Percentiles rank a stretch among this genome's conserved stretches.
phyloP scores from a whole-genome alignment of 768 basidiomycete genomes.

The Amanita polypyramis region DNA sequence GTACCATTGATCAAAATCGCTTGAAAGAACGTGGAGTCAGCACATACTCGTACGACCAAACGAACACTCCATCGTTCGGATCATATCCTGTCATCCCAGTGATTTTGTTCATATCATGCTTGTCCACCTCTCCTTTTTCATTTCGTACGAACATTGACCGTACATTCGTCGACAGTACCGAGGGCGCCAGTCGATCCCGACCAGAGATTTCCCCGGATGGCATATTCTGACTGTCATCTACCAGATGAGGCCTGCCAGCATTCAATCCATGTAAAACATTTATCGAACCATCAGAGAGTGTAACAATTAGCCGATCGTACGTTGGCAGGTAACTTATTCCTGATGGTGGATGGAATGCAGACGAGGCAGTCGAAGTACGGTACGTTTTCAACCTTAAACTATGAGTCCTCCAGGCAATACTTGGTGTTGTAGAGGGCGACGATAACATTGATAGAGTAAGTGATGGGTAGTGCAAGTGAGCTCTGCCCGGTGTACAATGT shows the following conservation, averaged over 20 bases:
- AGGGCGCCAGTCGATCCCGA: constrained; percentile 21
- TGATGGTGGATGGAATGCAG: constrained; percentile 45
- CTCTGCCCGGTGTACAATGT: constrained; percentile 45
- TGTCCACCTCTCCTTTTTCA: constrained; percentile 30
- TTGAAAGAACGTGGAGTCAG: background rate
- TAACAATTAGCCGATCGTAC: constrained; percentile 44
- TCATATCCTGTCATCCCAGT: constrained; percentile 30
- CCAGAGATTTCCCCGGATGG: constrained; percentile 4
- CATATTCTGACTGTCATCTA: background rate
- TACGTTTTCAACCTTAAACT: background rate
- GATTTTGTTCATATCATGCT: constrained; percentile 46
- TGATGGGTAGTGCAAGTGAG: constrained; percentile 44
- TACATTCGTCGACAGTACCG: constrained; percentile 36
- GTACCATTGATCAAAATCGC: background rate
- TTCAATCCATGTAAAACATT: constrained; percentile 48
- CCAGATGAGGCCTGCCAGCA: constrained; percentile 7
- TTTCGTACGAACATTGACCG: constrained; percentile 40
- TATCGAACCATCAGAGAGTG: constrained; percentile 63
- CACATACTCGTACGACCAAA: constrained; percentile 74
- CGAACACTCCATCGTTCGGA: constrained; percentile 30
- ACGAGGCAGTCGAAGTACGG: constrained; percentile 24
- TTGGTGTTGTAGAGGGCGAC: constrained; percentile 28
- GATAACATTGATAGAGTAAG: constrained; percentile 10
- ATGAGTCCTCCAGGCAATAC: constrained; percentile 19
- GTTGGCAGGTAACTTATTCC: constrained; percentile 44